These are phyloP conservation scores for Fraxinus pennsylvanica DNA, from an alignment of 257 asterid genomes.

Conservation along the genomic window DNA sequence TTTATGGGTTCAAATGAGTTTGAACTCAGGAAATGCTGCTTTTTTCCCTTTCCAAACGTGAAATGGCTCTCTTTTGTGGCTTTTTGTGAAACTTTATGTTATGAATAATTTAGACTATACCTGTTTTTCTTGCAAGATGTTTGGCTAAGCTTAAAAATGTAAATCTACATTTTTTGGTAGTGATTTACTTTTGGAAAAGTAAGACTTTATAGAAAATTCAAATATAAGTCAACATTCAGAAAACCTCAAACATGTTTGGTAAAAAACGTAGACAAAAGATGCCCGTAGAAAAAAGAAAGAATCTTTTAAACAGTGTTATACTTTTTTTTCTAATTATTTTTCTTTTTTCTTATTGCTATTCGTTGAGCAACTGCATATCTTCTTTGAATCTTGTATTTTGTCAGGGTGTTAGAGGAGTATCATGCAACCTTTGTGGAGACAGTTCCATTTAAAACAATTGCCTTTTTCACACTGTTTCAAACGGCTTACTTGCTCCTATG, in stretches of 20 bases:
- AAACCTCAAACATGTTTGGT: too few relatives aligned
- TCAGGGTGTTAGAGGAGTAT: conserved; percentile 76
- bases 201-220: too few relatives aligned
- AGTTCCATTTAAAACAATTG: conserved; percentile 90
- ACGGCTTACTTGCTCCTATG: conserved; percentile 77
- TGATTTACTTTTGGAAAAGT: not conserved
- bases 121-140: not conserved
- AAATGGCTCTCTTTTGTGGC: too few relatives aligned
- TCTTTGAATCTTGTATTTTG: conserved; percentile 22
- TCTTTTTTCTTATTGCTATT: not conserved
- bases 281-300: not conserved
- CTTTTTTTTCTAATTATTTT: not conserved
- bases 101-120: not conserved
- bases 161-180: not conserved
- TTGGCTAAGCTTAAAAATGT: not conserved
- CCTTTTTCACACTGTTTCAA: conserved; percentile 82
- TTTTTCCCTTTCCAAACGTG: too few relatives aligned
- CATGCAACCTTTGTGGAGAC: conserved; percentile 91
- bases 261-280: not conserved
- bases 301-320: not conserved
- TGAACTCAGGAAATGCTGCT: too few relatives aligned
- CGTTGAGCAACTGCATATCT: conserved; percentile 2
- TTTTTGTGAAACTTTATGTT: too few relatives aligned
- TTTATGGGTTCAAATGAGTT: not conserved
- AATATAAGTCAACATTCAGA: too few relatives aligned